Base-by-base conservation (phyloP, 441 rosid species). In the Brassica hybrid region DNA sequence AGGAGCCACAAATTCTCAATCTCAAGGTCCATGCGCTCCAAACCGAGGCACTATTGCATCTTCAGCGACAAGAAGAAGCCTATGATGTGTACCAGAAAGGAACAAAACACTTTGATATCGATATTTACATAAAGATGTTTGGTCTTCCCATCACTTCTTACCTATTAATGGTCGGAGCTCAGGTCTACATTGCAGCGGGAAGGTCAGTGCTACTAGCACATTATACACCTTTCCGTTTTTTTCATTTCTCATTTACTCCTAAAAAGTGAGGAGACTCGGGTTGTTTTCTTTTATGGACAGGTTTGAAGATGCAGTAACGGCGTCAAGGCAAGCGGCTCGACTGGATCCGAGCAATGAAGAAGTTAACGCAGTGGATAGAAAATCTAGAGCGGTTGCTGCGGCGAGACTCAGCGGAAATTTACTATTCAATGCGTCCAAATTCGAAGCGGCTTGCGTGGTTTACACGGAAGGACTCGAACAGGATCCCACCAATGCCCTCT, bases 401-500 rank as follows among this genome's bases (percentile, higher is more conserved):
- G 88, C 95, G 1, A 85, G 97, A 81, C 67, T 84, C 38, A 88
- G 84, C 0, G 97, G 97, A 57, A 94, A 94, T 76, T 82, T 88
- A 75, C 88, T 94, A 16, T 94, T 88, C 76, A 94, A 79, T 79
- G 95, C 89, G 21, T 80, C 84, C 2, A 90, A 86, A 61, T 89
- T 83, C 72, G 54, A 41, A 5, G 88, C 84, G 73, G 98, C 98
- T 48, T 86, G 91, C 76, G 77, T 69, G 12, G 87, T 82, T 0
- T 94, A 94, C 73, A 86, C 87, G 73, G 92, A 90, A 80, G 97
- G 98, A 23, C 87, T 94, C 0, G 91, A 92, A 65, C 66, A 85
- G 9, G 93, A 88, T 11, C 88, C 91, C 0, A 71, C 19, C 69
- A 94, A 88, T 81, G 85, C 98, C 1, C 74, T 92, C 67, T 85